These are phyloP conservation scores for Chrysanthemum makinoi DNA, from an alignment of 129 eudicot genomes.

Conservation along the genomic window DNA sequence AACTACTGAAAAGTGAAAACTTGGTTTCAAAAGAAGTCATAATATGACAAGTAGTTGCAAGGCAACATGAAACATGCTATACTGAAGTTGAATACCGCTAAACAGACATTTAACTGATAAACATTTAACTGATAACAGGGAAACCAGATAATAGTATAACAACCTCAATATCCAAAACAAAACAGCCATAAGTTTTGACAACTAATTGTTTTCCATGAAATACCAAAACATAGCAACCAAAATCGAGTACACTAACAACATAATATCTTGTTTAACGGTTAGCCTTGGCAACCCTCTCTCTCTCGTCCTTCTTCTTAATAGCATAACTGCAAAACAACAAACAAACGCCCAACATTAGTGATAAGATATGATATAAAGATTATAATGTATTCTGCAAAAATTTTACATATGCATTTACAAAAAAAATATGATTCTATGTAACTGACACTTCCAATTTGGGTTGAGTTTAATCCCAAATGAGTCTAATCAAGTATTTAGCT, in stretches of 20 bases:
- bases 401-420: too few species aligned
- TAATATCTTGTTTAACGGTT: conserved; percentile 49
- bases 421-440: neutral
- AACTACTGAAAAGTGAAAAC: too few species aligned
- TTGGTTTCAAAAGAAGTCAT: too few species aligned
- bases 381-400: neutral
- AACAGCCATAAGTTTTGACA: conserved; percentile 15
- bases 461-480: neutral
- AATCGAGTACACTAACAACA: conserved; percentile 24
- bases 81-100: too few species aligned
- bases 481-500: neutral
- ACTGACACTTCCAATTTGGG: neutral
- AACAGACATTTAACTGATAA: neutral
- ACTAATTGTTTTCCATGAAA: conserved; percentile 15
- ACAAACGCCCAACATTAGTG: neutral
- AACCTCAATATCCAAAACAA: conserved; percentile 27
- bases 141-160: conserved; percentile 2
- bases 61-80: too few species aligned
- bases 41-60: too few species aligned
- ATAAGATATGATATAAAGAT: too few species aligned
- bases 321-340: conserved; percentile 52
- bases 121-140: neutral
- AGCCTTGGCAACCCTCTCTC: conserved; percentile 84
- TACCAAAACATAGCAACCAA: conserved; percentile 27
- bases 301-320: conserved; percentile 78